Base-by-base conservation (phyloP, 2,329 filamentous ascomycete genomes). In the Cladosporium sp. region DNA sequence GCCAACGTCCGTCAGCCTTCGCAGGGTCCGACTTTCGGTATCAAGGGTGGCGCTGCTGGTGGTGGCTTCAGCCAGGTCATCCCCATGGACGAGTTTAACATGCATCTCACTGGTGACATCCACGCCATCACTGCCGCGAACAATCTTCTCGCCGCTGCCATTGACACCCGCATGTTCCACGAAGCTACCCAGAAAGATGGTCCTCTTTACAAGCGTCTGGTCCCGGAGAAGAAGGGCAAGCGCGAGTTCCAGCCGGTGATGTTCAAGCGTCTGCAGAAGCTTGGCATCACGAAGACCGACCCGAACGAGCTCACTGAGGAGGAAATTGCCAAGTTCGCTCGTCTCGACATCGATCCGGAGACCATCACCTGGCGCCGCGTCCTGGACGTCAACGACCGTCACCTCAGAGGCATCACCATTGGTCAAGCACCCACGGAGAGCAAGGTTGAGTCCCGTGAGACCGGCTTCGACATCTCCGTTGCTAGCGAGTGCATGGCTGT, bases 11-110 rank as follows among this genome's bases (percentile, higher is more conserved):
- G 93, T 56, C 93, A 98, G 70, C 93, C 93, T 46, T 95, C 89
- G 64, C 93, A 97, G 75, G 93, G 93, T 4, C 93, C 93, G 52
- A 98, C 93, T 0, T 98, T 98, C 69, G 93, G 93, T 65, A 97
- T 98, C 79, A 98, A 98, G 79, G 93, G 93, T 58, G 93, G 93
- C 65, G 93, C 93, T 55, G 93, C 93, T 53, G 93, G 93, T 65
- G 93, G 93, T 70, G 93, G 93, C 37, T 98, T 97, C 81, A 95
- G 89, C 70, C 93, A 98, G 71, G 93, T 98, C 66, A 97, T 98
- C 64, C 93, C 93, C 54, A 98, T 98, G 93, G 93, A 98, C 64
- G 93, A 98, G 72, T 98, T 98, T 78, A 98, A 98, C 74, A 77
- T 98, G 67, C 93, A 98, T 71, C 75, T 98, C 65, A 98, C 93